Conservation (phyloP, 1,284 basidiomycete species). For the Dichomitus squalens region DNA sequence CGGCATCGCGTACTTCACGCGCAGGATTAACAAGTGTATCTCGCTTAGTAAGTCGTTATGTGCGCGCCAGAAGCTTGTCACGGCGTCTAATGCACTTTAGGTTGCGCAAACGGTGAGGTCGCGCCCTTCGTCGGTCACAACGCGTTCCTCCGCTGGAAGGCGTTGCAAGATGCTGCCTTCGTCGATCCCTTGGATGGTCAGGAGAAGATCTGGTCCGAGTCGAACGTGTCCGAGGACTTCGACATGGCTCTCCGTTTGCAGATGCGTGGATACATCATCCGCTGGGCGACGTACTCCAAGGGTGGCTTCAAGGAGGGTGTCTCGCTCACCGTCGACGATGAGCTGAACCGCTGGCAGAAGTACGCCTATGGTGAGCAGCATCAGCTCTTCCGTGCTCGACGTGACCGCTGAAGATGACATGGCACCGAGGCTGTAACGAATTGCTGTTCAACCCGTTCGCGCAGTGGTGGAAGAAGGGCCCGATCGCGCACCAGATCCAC, state of each 20-base stretch:
- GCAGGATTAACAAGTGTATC: constrained; percentile 47
- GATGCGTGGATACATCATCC: constrained; percentile 51
- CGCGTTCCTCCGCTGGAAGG: constrained; percentile 59
- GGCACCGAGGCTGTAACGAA: constrained; percentile 34
- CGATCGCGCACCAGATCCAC: constrained; percentile 50
- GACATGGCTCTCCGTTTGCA: constrained; percentile 55
- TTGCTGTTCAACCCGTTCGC: constrained; percentile 49
- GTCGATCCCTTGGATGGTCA: constrained; percentile 46
- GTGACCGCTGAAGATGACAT: not conserved
- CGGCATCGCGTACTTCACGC: constrained; percentile 59
- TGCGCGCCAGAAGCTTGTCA: too few relatives aligned
- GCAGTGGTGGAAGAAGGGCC: constrained; percentile 50
- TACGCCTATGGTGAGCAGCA: constrained; percentile 48
- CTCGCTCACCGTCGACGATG: constrained; percentile 52
- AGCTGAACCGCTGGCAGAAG: constrained; percentile 62
- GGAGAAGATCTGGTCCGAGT: constrained; percentile 58
- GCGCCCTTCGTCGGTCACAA: constrained; percentile 65
- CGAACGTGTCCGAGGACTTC: constrained; percentile 64
- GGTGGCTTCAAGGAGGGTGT: constrained; percentile 63
- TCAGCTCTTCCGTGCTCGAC: not conserved
- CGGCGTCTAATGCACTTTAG: too few relatives aligned
- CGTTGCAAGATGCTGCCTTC: constrained; percentile 53
- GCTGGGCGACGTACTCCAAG: constrained; percentile 58
- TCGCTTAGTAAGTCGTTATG: constrained; percentile 35
- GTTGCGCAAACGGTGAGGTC: constrained; percentile 53